phyloP scores from a whole-genome alignment of 257 asterid genomes.

The Capsicum rhomboideum region DNA sequence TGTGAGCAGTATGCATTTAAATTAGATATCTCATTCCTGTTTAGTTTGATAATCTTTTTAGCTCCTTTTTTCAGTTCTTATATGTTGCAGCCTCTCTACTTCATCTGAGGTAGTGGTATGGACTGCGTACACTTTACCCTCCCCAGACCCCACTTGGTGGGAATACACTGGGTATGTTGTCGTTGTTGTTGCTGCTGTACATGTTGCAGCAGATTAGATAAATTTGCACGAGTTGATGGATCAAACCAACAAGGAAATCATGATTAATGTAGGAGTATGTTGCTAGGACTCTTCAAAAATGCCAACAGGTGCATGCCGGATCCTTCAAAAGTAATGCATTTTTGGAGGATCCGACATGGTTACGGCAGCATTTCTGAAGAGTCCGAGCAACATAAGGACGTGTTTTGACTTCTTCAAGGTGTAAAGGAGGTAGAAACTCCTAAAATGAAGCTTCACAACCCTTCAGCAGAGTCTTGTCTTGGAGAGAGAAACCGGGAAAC shows the following conservation, averaged over 20 bases:
- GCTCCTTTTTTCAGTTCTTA: background rate
- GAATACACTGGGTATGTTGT: too few relatives aligned
- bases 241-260: background rate
- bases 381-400: background rate
- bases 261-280: background rate
- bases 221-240: background rate
- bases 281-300: background rate
- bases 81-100: background rate
- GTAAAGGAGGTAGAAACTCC: background rate
- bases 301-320: background rate
- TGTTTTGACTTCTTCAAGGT: background rate
- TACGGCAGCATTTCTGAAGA: background rate
- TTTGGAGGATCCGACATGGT: background rate
- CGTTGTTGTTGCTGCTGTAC: too few relatives aligned
- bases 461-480: background rate
- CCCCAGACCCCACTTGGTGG: too few relatives aligned
- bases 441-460: background rate
- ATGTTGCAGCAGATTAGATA: too few relatives aligned
- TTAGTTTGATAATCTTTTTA: background rate
- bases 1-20: background rate
- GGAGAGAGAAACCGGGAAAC: background rate
- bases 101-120: too few relatives aligned
- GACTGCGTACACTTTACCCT: too few relatives aligned
- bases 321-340: background rate
- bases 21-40: background rate